A percentile compares a stretch with the other conserved stretches of the same genome.
Conservation (phyloP, 345 rosid species). For the Salix dunnii region DNA sequence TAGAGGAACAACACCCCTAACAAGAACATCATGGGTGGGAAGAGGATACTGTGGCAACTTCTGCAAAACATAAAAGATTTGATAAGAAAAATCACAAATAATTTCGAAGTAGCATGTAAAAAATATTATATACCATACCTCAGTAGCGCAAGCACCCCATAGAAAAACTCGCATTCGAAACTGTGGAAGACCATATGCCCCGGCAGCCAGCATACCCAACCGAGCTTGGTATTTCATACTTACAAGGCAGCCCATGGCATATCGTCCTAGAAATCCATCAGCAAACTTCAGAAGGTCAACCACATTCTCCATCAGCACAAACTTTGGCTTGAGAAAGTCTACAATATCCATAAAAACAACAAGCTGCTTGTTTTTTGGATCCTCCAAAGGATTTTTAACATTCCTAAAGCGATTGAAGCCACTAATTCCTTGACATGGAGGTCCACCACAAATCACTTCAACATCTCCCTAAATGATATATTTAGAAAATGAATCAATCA, state of each 20-base stretch:
- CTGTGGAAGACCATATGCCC: constrained; percentile 84
- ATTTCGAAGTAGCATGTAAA: not conserved
- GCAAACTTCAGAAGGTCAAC: constrained; percentile 65
- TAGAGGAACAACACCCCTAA: constrained; percentile 50
- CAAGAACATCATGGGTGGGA: constrained; percentile 72
- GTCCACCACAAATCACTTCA: constrained; percentile 84
- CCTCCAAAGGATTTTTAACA: constrained; percentile 41
- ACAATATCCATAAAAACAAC: constrained; percentile 64
- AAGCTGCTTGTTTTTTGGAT: constrained; percentile 63
- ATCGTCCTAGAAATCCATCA: constrained; percentile 54
- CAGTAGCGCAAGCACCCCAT: constrained; percentile 66
- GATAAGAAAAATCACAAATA: not conserved
- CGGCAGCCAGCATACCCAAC: constrained; percentile 83
- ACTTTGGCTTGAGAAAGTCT: constrained; percentile 59
- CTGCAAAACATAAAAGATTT: constrained; percentile 28
- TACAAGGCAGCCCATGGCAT: constrained; percentile 62
- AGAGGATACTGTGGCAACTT: constrained; percentile 66
- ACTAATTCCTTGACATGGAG: constrained; percentile 86
- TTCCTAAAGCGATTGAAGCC: constrained; percentile 71
- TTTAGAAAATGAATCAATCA: not conserved
- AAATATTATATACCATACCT: constrained; percentile 26
- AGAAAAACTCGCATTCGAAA: constrained; percentile 68
- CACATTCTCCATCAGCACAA: constrained; percentile 75
- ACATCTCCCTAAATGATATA: constrained; percentile 45
- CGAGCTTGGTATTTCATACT: constrained; percentile 67